Evolutionary conservation across 768 basidiomycete genomes (phyloP), one percentile per base, ranked within the genome.

Genomic region (Cubamyces sp.): DNA sequence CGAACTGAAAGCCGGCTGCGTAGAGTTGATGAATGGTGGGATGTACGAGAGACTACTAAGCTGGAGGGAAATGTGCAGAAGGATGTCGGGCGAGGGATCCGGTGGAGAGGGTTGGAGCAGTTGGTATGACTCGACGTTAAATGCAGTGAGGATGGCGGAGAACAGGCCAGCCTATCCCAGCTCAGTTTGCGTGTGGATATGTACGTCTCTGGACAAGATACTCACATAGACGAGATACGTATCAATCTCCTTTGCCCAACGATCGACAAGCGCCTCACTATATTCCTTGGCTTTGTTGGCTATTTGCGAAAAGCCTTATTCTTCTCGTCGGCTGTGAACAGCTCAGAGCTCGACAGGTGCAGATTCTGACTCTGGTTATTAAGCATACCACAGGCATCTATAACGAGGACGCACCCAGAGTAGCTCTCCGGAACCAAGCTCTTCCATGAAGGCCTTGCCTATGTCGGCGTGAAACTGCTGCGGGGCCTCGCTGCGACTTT

Each of bases 321-420:
- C 12, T 45, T 45, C 85, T 87, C 72, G 75, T 87, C 46, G 2
- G 19, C 42, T 1, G 60, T 61, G 28, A 50, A 59, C 30, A 49
- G 40, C 3, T 5, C 28, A n/a, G 46, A 14, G 51, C 41, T 21
- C 28, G 19, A 46, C 19, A 23, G 6, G 45, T 21, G 9, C 3
- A 46, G 45, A 7, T 25, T 14, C 45, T 46, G 21, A 46, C 12
- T 23, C 45, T 25, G 3, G 5, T 11, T 14, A 14, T 46, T 23
- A 5, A 12, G 7, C 18, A 25, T 3, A 40, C 3, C 23, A 15
- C 9, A 28, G 34, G 11, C 34, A 30, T 8, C 28, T 30, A 30
- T 30, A 8, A 30, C 8, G 4, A 30, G 28, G 34, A 34, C 34
- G 9, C 11, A 34, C 34, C 5, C 34, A 11, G 9, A 34, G 4